Percentiles rank a stretch among this genome's conserved stretches.
phyloP scores from a whole-genome alignment of 495 filamentous ascomycete genomes.

The Tuber borchii region DNA sequence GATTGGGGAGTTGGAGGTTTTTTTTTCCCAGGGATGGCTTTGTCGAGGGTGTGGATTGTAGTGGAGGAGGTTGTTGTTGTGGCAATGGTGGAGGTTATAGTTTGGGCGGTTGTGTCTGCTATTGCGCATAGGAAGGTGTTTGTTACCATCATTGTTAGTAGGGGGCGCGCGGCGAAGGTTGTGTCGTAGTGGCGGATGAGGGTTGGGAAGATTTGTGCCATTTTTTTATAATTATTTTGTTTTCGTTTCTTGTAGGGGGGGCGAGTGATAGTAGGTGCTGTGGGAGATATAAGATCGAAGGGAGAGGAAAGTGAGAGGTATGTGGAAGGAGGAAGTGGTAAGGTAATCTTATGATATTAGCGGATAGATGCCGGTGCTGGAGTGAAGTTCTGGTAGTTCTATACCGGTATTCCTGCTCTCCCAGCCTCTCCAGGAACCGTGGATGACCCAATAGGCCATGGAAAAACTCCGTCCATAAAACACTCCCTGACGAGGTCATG shows the following conservation, averaged over 20 bases:
- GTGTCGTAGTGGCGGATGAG: conserved; percentile 59
- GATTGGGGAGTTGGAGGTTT: conserved; percentile 56
- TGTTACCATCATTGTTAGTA: conserved; percentile 95
- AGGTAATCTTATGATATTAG: not conserved
- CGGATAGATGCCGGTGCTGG: not conserved
- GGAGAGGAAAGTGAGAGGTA: not conserved
- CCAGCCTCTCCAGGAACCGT: not conserved
- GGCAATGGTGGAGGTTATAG: conserved; percentile 74
- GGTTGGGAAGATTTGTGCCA: not conserved
- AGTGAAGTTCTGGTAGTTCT: not conserved
- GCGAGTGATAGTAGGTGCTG: no score
- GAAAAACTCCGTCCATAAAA: not conserved
- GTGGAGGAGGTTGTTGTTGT: conserved; percentile 47
- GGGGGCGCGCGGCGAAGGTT: conserved; percentile 67
- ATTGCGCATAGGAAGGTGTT: conserved; percentile 65
- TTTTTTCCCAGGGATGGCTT: conserved; percentile 40
- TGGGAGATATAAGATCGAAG: no score
- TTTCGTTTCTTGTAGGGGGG: not conserved
- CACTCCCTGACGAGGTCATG: not conserved
- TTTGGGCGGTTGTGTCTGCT: conserved; percentile 91
- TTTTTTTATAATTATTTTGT: not conserved
- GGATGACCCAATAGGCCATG: not conserved
- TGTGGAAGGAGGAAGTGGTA: not conserved
- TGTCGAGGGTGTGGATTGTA: conserved; percentile 82
- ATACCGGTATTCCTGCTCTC: not conserved